Evolutionary conservation across 495 filamentous ascomycete genomes (phyloP).

Genomic region (Sordaria brevicollis): DNA sequence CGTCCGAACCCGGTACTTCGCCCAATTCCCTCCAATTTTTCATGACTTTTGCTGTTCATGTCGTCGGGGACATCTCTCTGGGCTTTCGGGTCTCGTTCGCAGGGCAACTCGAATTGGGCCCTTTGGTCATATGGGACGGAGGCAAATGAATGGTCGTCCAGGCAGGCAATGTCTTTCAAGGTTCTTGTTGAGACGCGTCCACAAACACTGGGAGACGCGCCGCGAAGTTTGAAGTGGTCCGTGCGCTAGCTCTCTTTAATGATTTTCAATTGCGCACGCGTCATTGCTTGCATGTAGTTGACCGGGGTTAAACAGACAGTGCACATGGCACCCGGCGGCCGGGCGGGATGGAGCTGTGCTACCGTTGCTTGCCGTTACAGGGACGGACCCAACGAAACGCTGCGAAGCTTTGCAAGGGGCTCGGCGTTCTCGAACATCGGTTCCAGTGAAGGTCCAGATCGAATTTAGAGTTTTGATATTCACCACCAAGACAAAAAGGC

Average conservation of each 20-base stretch:
- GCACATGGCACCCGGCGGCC: not conserved
- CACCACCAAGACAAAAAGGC: not conserved
- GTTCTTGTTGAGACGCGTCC: not conserved
- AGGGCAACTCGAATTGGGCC: not conserved
- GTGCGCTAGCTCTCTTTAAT: not conserved
- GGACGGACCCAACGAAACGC: not conserved
- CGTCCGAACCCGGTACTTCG: constrained; percentile 49
- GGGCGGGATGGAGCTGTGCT: not conserved
- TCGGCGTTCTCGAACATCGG: not conserved
- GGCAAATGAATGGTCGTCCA: not conserved
- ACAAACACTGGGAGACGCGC: not conserved
- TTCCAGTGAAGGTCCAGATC: not conserved
- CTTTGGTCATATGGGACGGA: not conserved
- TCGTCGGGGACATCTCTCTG: constrained; percentile 12
- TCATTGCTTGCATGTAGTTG: not conserved
- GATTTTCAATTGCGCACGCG: not conserved
- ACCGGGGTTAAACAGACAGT: not conserved
- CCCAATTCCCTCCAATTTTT: constrained; percentile 47
- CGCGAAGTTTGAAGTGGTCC: not conserved
- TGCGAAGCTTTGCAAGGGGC: not conserved
- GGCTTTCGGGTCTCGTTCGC: constrained; percentile 5
- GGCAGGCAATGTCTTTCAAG: not conserved
- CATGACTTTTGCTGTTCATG: constrained; percentile 29
- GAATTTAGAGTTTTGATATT: not conserved
- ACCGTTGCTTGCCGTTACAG: not conserved